Evolutionary conservation across 305 asterid genomes (phyloP), one percentile per base, ranked within the genome.

Genomic region (Rubia balearica): DNA sequence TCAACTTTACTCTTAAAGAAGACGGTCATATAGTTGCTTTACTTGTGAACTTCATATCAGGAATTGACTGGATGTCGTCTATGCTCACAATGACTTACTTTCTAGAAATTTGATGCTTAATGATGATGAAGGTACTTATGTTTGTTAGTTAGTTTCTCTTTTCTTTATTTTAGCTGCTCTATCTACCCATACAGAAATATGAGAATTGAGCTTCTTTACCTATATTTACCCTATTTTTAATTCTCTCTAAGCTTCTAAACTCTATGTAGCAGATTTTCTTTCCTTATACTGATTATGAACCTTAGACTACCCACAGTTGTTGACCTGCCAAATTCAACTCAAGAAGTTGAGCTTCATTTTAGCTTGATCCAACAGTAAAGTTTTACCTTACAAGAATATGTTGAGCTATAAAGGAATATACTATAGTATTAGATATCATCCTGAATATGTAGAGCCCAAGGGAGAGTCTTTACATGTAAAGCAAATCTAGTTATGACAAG

Each of bases 41-140:
- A 17, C 60, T 71, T 36, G 4, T 21, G 46, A 71, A 42, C 14
- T 9, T 64, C 67, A 70, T 56, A 68, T 79, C 73, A 93, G 98
- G 97, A 79, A 76, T 77, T 89, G 87, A 87, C 96, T 70, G 91
- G 83, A 74, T 85, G 65, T 19, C n/a, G 90, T 89, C 60, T 94
- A 42, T 83, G 83, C 89, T 56, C 98, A 91, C 81, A 91, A 91
- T 74, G 98, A 91, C 82, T 82, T 94, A 67, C 96, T 94, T 71
- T 91, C 96, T 67, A 97, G 98, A 77, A 94, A 94, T 77, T 79
- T 91, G 83, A 94, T 94, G 98, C 86, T 85, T 36, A 87, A 89
- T 86, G 96, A 91, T 43, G 87, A 87, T 62, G 86, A 87, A 90
- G 98, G 98, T 92, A 84, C 67, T 65, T 67, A 67, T 77, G 64